Evolutionary conservation across 2,329 filamentous ascomycete species (phyloP).

Genomic region (Cercospora nicotianae): DNA sequence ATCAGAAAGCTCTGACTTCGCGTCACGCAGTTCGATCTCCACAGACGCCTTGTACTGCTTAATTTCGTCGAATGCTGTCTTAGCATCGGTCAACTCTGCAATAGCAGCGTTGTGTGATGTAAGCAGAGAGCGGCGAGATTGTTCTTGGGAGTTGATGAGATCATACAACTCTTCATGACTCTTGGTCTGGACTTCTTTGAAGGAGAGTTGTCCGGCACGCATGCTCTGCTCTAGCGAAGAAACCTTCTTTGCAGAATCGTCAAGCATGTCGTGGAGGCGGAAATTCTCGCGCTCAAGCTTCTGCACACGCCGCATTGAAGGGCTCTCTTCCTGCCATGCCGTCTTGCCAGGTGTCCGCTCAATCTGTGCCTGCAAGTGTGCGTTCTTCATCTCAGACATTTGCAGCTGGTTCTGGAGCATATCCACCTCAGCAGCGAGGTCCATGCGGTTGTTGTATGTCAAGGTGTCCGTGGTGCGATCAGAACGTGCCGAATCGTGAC

Average conservation of each 20-base stretch:
- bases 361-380: slow-evolving; percentile 84
- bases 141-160: slow-evolving; percentile 87
- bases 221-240: slow-evolving; percentile 85
- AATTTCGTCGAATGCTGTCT: slow-evolving; percentile 81
- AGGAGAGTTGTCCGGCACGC: slow-evolving; percentile 79
- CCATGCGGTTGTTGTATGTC: slow-evolving; percentile 83
- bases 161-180: slow-evolving; percentile 94
- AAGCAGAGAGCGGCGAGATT: slow-evolving; percentile 77
- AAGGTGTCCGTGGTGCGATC: slow-evolving; percentile 83
- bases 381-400: slow-evolving; percentile 91
- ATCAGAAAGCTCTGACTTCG: slow-evolving; percentile 79
- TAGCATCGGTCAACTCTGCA: slow-evolving; percentile 80
- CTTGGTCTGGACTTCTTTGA: slow-evolving; percentile 87
- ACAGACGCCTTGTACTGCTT: slow-evolving; percentile 76
- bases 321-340: slow-evolving; percentile 69
- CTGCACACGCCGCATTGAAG: slow-evolving; percentile 76
- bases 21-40: slow-evolving; percentile 85
- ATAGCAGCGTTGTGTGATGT: slow-evolving; percentile 84
- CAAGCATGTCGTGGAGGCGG: slow-evolving; percentile 87
- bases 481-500: slow-evolving; percentile 75
- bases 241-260: slow-evolving; percentile 90
- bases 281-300: slow-evolving; percentile 92
- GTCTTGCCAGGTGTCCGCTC: slow-evolving; percentile 65
- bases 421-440: slow-evolving; percentile 85
- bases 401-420: slow-evolving; percentile 92